Percentiles rank a stretch among this genome's conserved stretches.
These are phyloP conservation scores for Ophiocordyceps unilateralis DNA, from an alignment of 2,329 filamentous ascomycete genomes.

Conservation along the genomic window DNA sequence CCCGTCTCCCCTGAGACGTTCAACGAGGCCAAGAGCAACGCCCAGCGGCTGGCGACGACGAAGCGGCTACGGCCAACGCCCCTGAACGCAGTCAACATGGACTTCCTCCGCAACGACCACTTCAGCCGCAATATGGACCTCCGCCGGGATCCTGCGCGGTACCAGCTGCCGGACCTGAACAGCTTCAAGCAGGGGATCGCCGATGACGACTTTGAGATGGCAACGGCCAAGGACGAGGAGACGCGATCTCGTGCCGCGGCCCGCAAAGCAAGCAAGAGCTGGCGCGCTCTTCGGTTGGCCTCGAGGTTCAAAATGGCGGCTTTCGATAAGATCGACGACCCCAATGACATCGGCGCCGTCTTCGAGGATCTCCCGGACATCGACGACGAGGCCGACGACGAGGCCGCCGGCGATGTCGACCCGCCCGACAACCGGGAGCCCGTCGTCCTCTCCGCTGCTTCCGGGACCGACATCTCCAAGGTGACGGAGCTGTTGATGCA, in stretches of 20 bases:
- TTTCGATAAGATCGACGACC: constrained; percentile 79
- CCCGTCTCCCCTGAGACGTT: constrained; percentile 54
- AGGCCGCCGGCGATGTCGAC: constrained; percentile 13
- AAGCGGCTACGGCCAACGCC: constrained; percentile 53
- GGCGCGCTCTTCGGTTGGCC: constrained; percentile 73
- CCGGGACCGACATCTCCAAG: constrained; percentile 43
- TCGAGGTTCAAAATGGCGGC: constrained; percentile 53
- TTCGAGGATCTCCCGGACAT: constrained; percentile 30
- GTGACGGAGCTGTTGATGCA: constrained; percentile 46
- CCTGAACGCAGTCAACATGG: constrained; percentile 57
- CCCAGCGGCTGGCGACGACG: constrained; percentile 48
- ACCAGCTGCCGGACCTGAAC: constrained; percentile 50
- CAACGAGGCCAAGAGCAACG: constrained; percentile 47
- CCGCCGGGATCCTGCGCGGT: constrained; percentile 49
- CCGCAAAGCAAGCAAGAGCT: constrained; percentile 73
- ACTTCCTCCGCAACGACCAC: constrained; percentile 57
- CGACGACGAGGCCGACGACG: constrained; percentile 18
- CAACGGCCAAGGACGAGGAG: constrained; percentile 52
- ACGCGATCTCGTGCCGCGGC: constrained; percentile 40
- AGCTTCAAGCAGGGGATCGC: constrained; percentile 58
- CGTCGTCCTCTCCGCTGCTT: constrained; percentile 52
- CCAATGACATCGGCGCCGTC: constrained; percentile 47
- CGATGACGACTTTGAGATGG: constrained; percentile 69
- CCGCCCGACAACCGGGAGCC: constrained; percentile 31
- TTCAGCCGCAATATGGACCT: constrained; percentile 43